These are phyloP conservation scores for Syncephalastrum racemosum DNA, from an alignment of 371 early-diverging fungal genomes.

Conservation along the genomic window DNA sequence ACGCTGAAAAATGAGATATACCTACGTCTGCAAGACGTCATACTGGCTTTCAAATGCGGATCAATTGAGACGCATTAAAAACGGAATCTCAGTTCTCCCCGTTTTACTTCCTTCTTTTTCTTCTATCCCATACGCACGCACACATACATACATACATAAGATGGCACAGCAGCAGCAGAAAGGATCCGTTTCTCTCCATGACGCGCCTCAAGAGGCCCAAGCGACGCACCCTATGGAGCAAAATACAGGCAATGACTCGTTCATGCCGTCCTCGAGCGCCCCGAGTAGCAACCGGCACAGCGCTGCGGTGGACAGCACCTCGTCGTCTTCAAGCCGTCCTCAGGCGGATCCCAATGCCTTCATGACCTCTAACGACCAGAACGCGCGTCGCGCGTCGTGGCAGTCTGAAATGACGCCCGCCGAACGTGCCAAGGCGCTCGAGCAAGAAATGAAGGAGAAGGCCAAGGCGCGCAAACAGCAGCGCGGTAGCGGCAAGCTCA, in stretches of 20 bases:
- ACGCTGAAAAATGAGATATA: too few relatives aligned
- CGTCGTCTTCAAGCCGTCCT: conserved; percentile 9
- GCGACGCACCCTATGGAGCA: too few relatives aligned
- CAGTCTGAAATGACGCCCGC: conserved; percentile 25
- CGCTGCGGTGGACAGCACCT: background rate
- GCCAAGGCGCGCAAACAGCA: conserved; percentile 8
- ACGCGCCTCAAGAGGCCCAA: too few relatives aligned
- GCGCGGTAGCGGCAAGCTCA: conserved; percentile 11
- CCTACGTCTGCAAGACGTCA: too few relatives aligned
- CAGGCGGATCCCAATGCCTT: conserved; percentile 30
- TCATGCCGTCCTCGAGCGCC: conserved; percentile 1
- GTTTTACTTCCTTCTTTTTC: too few relatives aligned
- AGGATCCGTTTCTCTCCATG: too few relatives aligned
- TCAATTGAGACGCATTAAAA: too few relatives aligned
- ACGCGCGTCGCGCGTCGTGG: conserved; percentile 9
- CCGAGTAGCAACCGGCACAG: conserved; percentile 2
- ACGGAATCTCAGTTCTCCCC: too few relatives aligned
- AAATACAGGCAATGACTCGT: background rate
- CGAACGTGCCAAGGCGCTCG: conserved; percentile 32
- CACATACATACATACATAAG: too few relatives aligned
- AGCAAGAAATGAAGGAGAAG: conserved; percentile 23
- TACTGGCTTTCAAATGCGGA: too few relatives aligned
- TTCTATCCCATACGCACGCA: too few relatives aligned
- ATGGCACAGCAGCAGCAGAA: too few relatives aligned
- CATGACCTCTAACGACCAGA: conserved; percentile 12